A percentile compares a stretch with the other conserved stretches of the same genome.
Conservation (phyloP, 2,329 filamentous ascomycete genomes). For the Stachybotrys echinatus region DNA sequence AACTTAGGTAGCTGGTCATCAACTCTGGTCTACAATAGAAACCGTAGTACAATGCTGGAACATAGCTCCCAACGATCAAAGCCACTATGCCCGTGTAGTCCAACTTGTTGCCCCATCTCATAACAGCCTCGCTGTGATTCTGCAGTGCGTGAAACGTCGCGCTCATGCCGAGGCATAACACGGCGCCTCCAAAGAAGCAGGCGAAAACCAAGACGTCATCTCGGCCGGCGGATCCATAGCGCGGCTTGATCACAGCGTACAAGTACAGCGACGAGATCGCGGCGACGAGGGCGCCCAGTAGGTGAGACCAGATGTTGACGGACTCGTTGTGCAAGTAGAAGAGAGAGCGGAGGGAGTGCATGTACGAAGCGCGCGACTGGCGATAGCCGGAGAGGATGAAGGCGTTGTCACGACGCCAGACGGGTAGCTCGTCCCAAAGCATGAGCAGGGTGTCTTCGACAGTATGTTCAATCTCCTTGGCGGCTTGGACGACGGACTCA, state of each 20-base stretch:
- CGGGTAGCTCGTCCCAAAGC: conserved; percentile 53
- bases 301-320: conserved; percentile 60
- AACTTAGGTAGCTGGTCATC: conserved; percentile 67
- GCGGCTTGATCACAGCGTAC: conserved; percentile 52
- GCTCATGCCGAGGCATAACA: conserved; percentile 71
- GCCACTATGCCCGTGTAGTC: conserved; percentile 93
- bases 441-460: conserved; percentile 37
- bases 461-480: conserved; percentile 30
- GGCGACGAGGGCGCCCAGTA: conserved; percentile 60
- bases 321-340: conserved; percentile 55
- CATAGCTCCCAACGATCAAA: conserved; percentile 85
- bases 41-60: conserved; percentile 83
- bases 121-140: conserved; percentile 77
- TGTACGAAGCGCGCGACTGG: conserved; percentile 41
- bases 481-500: conserved; percentile 16
- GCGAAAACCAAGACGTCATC: conserved; percentile 67
- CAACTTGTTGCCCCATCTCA: conserved; percentile 82
- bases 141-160: conserved; percentile 79
- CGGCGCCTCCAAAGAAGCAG: conserved; percentile 74
- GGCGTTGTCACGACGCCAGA: conserved; percentile 56
- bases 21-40: conserved; percentile 66
- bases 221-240: conserved; percentile 57
- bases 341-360: conserved; percentile 39
- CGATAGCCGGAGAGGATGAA: conserved; percentile 53
- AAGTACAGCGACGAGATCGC: conserved; percentile 45